Evolutionary conservation across 176 grass and related monocot species (phyloP), one percentile per base, ranked within the genome.

Genomic region (Ananas comosus): DNA sequence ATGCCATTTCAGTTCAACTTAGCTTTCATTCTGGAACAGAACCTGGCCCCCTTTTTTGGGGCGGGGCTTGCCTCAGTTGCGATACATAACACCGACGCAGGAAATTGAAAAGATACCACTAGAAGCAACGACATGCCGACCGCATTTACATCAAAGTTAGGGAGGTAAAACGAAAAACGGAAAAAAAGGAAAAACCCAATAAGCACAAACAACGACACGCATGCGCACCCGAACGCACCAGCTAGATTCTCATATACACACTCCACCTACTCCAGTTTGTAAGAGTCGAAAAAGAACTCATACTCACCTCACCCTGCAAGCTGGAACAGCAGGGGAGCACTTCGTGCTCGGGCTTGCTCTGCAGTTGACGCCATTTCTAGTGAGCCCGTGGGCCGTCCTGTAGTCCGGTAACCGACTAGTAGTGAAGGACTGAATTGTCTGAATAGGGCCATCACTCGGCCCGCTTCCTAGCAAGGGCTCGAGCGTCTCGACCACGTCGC

Each of bases 401-500:
- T 86, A 82, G 70, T 87, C 80, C 6, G 94, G 66, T 28, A 97
- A 68, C 49, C 83, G 67, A 53, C 23, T 24, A 3, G 16, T 75
- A 14, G 63, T 53, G 53, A 76, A 51, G n/a, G 84, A 66, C 10
- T 78, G 82, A 12, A 70, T 75, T 51, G 84, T 64, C 10, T 78
- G 82, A 12, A 70, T 75, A 51, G 68, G 13, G 50, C 54, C 84
- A 12, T 87, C 72, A 2, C 74, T 70, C 22, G 74, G 77, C 21
- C 73, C 70, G 50, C 70, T 81, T 13, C 82, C 72, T 70, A 87
- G 94, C 83, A 97, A 69, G 0, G 94, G 89, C 51, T 92, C 82
- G 0, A 97, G 94, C 11, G 94, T 97, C 72, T 97, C 94, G 0
- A 97, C 89, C 0, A 97, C 84, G 1, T 97, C 94, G 8, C 94